phyloP scores from a whole-genome alignment of 2,329 filamentous ascomycete genomes.

The Aplosporella prunicola region DNA sequence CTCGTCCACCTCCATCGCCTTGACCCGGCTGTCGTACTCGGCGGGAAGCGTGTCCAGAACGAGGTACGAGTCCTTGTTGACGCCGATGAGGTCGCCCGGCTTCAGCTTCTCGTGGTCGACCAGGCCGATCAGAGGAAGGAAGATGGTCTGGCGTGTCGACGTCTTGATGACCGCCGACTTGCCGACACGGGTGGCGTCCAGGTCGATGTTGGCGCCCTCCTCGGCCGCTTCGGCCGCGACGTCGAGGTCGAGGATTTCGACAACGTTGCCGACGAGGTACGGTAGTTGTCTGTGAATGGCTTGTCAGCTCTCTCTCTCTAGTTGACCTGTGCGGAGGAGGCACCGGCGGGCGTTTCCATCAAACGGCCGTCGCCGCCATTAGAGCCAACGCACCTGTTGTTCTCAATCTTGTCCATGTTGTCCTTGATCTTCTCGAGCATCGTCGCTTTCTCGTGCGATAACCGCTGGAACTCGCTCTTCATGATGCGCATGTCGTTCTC shows the following conservation, averaged over 20 bases:
- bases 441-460: constrained; percentile 88
- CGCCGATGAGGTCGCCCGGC: constrained; percentile 91
- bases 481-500: constrained; percentile 98
- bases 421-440: constrained; percentile 99
- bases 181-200: constrained; percentile 91
- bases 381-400: constrained; percentile 67
- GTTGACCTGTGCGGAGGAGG: neutral
- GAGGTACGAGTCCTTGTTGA: constrained; percentile 98
- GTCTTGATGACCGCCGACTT: constrained; percentile 99
- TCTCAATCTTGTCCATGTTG: constrained; percentile 97
- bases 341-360: neutral
- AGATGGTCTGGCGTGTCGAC: constrained; percentile 95
- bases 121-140: constrained; percentile 90
- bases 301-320: constrained; percentile 10
- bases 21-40: constrained; percentile 97
- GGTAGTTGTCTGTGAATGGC: constrained; percentile 67
- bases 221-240: constrained; percentile 92
- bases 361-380: neutral
- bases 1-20: constrained; percentile 99
- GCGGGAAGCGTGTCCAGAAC: constrained; percentile 93
- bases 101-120: constrained; percentile 94
- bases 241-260: constrained; percentile 92
- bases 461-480: constrained; percentile 90
- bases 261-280: constrained; percentile 96
- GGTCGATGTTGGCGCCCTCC: constrained; percentile 96